Base-by-base conservation (phyloP, 495 filamentous ascomycete genomes). In the Glarea lozoyensis region DNA sequence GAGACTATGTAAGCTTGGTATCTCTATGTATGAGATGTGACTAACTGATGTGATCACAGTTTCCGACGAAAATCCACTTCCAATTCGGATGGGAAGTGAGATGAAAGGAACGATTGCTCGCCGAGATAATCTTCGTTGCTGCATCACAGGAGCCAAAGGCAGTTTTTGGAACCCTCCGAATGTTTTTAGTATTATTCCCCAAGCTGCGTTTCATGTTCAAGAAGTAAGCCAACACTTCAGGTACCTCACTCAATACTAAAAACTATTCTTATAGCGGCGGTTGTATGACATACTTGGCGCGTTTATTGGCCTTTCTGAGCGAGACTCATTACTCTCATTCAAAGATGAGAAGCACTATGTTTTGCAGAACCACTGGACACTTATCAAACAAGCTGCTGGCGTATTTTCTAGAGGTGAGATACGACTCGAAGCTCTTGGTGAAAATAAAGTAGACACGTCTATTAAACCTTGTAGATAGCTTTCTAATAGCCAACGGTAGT, bases 1-100 rank as follows among this genome's bases (percentile, higher is more conserved):
- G 36, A 39, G 19, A 39, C 36, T 39, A 20, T 39, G 36, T 39
- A 39, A 39, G 36, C 23, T 9, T 22, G 5, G 15, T 18, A 9
- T 19, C 7, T 18, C 4, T 20, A 39, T 20, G 19, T 18, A 39
- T 9, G 7, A 20, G 36, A 39, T n/a, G 7, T 7, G 7, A 29
- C n/a, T n/a, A 15, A 9, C 5, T 9, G 15, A 39, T 39, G 13
- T 20, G 16, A 9, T 5, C 36, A 9, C n/a, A 39, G 36, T 22
- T 18, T 15, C 9, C 23, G 18, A 20, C 10, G 10, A 39, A 19
- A 39, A 39, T 18, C 19, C 36, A 10, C 10, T 20, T 9, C 23
- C 36, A 18, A 39, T 9, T 20, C 19, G 10, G 19, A 10, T 22
- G 19, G 15, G 15, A 4, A 20, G 10, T 15, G 15, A 9, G 4